Percentiles rank a stretch among this genome's conserved stretches.
phyloP scores from a whole-genome alignment of 2,329 filamentous ascomycete genomes.

The Ambrosiella cleistominuta region DNA sequence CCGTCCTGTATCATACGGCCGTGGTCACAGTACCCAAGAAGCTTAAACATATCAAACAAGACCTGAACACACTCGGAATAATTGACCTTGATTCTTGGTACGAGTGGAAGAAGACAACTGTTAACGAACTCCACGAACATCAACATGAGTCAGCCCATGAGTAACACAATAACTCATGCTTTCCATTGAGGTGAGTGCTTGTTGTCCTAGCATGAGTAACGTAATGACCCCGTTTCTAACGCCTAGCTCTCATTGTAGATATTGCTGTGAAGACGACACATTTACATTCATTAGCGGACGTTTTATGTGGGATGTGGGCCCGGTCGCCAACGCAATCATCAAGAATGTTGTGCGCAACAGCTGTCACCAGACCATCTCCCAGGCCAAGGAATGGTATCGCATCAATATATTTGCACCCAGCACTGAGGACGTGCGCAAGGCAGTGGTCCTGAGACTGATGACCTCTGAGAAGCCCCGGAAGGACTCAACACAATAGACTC shows the following conservation, averaged over 20 bases:
- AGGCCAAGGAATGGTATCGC: background rate
- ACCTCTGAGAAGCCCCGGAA: background rate
- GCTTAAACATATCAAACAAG: constrained; percentile 1
- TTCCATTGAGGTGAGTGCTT: constrained; percentile 3
- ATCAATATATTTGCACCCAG: background rate
- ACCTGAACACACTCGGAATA: background rate
- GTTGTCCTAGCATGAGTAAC: too few species aligned
- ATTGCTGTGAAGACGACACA: constrained; percentile 9
- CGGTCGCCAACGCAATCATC: constrained; percentile 7
- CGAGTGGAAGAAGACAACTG: background rate
- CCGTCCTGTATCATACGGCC: constrained; percentile 6
- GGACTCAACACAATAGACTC: background rate
- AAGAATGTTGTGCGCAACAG: constrained; percentile 8
- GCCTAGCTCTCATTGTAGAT: background rate
- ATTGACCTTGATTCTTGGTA: background rate
- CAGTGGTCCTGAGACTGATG: too few species aligned
- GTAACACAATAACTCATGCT: background rate
- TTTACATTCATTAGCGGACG: constrained; percentile 11
- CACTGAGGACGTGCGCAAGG: too few species aligned
- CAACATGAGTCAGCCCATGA: constrained; percentile 7
- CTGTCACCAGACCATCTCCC: constrained; percentile 2
- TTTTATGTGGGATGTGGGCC: constrained; percentile 9
- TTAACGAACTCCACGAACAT: background rate
- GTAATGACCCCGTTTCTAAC: background rate
- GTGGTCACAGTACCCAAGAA: constrained; percentile 5